Base-by-base conservation (phyloP, 345 rosid genomes). In the Aquilaria yunnanensis region DNA sequence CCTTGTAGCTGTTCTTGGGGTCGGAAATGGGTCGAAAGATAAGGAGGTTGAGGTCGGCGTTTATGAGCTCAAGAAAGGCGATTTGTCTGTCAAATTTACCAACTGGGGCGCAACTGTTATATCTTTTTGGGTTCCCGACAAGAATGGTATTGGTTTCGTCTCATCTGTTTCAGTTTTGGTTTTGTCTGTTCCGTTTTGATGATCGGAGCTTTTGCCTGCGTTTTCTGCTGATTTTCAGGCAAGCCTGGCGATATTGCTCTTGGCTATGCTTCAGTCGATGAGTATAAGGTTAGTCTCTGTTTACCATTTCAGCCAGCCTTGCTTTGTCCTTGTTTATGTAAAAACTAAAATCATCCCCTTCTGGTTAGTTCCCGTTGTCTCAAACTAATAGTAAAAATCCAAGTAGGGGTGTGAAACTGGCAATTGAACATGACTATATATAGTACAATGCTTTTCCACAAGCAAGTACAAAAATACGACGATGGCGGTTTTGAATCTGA, bases 101-200 rank as follows among this genome's bases (percentile, higher is more conserved):
- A 90, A 90, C 60, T 90, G 90, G 85, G 96, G 97, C 50, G 99
- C 99, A 61, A 88, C 78, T 51, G 61, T 88, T 34, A 69, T 90
- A 59, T 88, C 95, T 49, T 64, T 94, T 30, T 45, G 73, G 64
- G 77, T 90, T 60, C 97, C 97, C 2, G 96, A 90, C 74, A 94
- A 76, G 83, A 14, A 85, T 59, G 97, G 99, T 94, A 54, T n/a
- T 47, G 48, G 37, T 41, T 62, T 60, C 7, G 13, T 57, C n/a
- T 14, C n/a, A 53, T 56, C 32, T 29, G 32, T 3, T 65, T 9
- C 13, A 37, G 32, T 49, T 72, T 16, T 34, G 29, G 14, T 63
- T 9, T 31, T 29, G 51, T 23, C 5, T 23, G 13, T 4, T 6
- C n/a, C 47, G 31, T 12, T 31, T 37, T 59, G 3, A 4, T 45